Evolutionary conservation across 495 filamentous ascomycete genomes (phyloP).

Genomic region (Podospora pseudocomata): DNA sequence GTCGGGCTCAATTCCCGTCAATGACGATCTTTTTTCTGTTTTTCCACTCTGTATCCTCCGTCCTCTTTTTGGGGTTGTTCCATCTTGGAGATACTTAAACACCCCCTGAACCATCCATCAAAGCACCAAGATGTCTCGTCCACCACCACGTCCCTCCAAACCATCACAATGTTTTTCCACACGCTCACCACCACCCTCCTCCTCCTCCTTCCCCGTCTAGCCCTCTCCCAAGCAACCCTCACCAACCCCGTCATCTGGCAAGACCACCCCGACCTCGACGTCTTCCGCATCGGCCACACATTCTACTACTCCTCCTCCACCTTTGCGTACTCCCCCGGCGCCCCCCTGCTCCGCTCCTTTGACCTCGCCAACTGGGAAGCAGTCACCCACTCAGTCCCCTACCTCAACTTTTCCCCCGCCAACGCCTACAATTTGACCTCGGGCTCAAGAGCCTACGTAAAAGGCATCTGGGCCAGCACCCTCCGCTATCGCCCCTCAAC

Average conservation of each 20-base stretch:
- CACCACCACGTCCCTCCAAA: neutral
- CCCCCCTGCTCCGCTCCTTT: conserved; percentile 53
- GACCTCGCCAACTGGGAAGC: conserved; percentile 58
- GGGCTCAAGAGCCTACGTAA: conserved; percentile 42
- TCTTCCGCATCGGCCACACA: conserved; percentile 43
- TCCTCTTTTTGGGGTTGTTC: neutral
- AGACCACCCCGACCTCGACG: conserved; percentile 34
- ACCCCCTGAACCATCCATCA: neutral
- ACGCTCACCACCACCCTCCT: neutral
- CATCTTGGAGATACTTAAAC: neutral
- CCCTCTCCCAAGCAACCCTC: conserved; percentile 23
- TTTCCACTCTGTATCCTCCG: neutral
- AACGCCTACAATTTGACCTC: conserved; percentile 47
- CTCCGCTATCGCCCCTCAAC: conserved; percentile 47
- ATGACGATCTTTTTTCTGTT: neutral
- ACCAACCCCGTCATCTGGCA: conserved; percentile 41
- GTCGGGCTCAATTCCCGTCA: neutral
- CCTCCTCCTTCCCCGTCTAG: neutral
- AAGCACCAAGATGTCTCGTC: neutral
- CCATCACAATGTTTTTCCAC: neutral
- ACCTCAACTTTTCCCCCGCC: conserved; percentile 48
- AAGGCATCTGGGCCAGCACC: conserved; percentile 55
- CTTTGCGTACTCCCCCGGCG: conserved; percentile 57
- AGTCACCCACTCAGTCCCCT: conserved; percentile 52
- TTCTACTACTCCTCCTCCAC: conserved; percentile 57